These are phyloP conservation scores for Akanthomyces uredinophilus DNA, from an alignment of 2,329 filamentous ascomycete genomes.

Conservation along the genomic window DNA sequence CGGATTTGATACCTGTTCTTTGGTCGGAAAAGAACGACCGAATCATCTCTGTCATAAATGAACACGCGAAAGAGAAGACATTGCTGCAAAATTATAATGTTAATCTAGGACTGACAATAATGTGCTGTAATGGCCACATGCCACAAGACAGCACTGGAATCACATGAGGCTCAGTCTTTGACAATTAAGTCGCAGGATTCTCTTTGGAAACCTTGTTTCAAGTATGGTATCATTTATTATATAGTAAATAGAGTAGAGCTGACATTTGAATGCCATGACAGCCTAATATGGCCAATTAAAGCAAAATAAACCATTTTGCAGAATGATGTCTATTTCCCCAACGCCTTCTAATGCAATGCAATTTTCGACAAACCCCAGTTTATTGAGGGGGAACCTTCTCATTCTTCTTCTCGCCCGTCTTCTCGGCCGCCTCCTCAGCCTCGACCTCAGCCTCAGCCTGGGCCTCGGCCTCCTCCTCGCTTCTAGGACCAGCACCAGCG, in stretches of 20 bases:
- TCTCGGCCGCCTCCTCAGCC: not conserved
- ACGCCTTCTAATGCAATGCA: constrained; percentile 10
- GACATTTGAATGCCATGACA: not conserved
- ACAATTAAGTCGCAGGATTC: no score
- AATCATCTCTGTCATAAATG: no score
- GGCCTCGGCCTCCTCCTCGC: constrained; percentile 17
- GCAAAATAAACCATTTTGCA: not conserved
- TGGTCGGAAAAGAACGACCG: no score
- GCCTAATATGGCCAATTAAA: not conserved
- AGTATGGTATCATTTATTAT: not conserved
- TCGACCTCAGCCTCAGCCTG: constrained; percentile 2
- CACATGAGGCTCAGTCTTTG: no score
- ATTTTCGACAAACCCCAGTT: not conserved
- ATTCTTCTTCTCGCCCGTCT: not conserved
- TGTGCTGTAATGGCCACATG: no score
- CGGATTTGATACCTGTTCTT: not conserved
- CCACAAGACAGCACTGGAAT: not conserved
- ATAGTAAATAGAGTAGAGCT: not conserved
- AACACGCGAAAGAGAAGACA: no score
- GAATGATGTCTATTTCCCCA: not conserved
- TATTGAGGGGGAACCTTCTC: not conserved
- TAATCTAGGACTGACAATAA: no score
- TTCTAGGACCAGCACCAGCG: not conserved
- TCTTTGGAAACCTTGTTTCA: no score
- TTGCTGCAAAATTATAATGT: no score